phyloP scores from a whole-genome alignment of 2,329 filamentous ascomycete genomes.

The Fusarium tupiense region DNA sequence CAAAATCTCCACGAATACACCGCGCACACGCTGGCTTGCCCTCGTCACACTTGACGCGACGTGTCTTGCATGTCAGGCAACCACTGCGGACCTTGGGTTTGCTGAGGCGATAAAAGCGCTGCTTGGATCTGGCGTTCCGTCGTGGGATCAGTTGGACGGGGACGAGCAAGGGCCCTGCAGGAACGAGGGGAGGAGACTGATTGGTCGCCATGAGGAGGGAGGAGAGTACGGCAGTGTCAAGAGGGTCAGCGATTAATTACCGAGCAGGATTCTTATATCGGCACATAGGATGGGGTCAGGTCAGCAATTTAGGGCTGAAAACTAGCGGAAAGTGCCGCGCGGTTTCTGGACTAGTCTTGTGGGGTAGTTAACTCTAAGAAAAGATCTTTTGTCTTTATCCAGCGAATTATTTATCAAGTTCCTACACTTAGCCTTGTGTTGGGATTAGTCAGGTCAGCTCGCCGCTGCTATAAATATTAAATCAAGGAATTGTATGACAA shows the following conservation, averaged over 20 bases:
- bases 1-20: neutral
- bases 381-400: neutral
- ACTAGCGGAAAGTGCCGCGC: neutral
- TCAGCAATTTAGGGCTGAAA: neutral
- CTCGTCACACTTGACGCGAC: neutral
- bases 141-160: neutral
- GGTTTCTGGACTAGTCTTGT: neutral
- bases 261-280: neutral
- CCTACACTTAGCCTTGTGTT: rapidly evolving
- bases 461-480: rapidly evolving
- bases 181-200: neutral
- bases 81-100: neutral
- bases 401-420: neutral
- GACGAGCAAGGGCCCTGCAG: neutral
- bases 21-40: neutral
- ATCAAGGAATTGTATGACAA: neutral
- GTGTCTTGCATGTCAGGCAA: neutral
- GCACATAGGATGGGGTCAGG: neutral
- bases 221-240: neutral
- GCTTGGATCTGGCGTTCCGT: neutral
- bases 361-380: neutral
- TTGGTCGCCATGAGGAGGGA: neutral
- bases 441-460: neutral
- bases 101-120: neutral
- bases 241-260: neutral